phyloP scores from a whole-genome alignment of 2,329 filamentous ascomycete species.

The Epichloe elymi region DNA sequence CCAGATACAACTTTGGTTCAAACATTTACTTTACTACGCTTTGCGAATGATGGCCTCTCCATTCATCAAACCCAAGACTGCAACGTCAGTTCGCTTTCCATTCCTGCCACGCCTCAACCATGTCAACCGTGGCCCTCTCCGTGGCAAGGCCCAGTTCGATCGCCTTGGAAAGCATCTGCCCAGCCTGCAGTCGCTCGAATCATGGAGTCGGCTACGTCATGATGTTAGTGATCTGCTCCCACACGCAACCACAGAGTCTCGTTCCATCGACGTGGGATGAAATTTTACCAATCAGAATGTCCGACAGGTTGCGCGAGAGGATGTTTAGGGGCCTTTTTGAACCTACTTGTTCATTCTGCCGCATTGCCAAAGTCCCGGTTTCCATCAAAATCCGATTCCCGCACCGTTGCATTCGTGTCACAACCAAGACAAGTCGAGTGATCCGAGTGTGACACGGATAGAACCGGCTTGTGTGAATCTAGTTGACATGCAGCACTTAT shows the following conservation, averaged over 20 bases:
- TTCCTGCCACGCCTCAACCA: slow-evolving; percentile 16
- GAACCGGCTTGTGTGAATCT: neutral
- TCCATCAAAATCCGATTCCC: neutral
- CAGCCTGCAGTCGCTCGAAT: slow-evolving; percentile 12
- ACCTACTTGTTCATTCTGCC: too few species aligned
- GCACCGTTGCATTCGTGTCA: neutral
- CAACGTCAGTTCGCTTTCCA: slow-evolving; percentile 15
- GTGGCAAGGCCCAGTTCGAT: slow-evolving; percentile 14
- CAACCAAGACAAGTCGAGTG: neutral
- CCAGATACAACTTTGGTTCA: neutral
- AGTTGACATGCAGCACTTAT: neutral
- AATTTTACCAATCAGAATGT: too few species aligned
- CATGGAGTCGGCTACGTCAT: slow-evolving; percentile 14
- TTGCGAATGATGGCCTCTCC: slow-evolving; percentile 16
- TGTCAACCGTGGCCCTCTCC: slow-evolving; percentile 13
- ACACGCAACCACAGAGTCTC: too few species aligned
- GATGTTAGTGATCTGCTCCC: neutral
- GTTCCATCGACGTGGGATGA: too few species aligned
- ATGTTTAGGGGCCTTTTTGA: slow-evolving; percentile 4
- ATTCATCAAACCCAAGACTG: slow-evolving; percentile 17
- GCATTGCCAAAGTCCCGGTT: too few species aligned
- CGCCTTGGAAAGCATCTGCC: slow-evolving; percentile 13
- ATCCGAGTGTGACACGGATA: neutral
- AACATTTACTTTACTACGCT: neutral
- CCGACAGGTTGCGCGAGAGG: too few species aligned